Evolutionary conservation across 2,329 filamentous ascomycete genomes (phyloP), one percentile per base, ranked within the genome.

Genomic region (Aspergillus glaucus): DNA sequence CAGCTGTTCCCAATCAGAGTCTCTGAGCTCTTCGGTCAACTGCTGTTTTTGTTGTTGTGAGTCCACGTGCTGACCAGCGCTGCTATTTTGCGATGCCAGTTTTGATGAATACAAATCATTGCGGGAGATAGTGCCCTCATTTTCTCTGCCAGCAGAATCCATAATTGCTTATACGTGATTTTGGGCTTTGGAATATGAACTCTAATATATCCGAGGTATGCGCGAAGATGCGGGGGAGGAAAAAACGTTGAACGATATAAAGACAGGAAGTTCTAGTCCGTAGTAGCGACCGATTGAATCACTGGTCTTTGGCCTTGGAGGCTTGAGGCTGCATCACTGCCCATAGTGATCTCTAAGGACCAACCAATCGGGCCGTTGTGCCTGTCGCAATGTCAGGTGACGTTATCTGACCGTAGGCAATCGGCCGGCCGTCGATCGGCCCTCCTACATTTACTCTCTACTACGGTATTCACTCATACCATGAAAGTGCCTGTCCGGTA

Each of bases 1-100:
- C 28, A 95, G 84, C n/a, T 85, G 79, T 2, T 84, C 75, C 90
- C 90, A 95, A 67, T 91, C 81, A 60, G 87, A 89, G 61, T 70
- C 47, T 42, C 72, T 68, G 51, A 88, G 70, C 46, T 71, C 68
- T 15, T 76, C 76, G 0, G 78, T 76, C 1, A 79, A 58, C 51
- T 48, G 68, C 45, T 50, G 54, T 44, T 57, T 60, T 48, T 58
- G 44, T 26, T 51, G 47, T 8, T 51, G 47, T 8, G 48, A 46
- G 28, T 56, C 51, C 21, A 40, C 44, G 14, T 53, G 37, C 8
- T 45, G 36, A 12, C 15, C 15, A 22, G 21, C n/a, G 26, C n/a
- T 32, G 15, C 37, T 24, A 15, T 22, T 28, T 36, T 34, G 19
- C 6, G 21, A n/a, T 40, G 9, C 24, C 2, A 14, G 14, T 43